Percentiles rank a stretch among this genome's conserved stretches.
Evolutionary conservation across 768 basidiomycete genomes (phyloP).

Genomic region (Phylloporus rhodoxanthus): DNA sequence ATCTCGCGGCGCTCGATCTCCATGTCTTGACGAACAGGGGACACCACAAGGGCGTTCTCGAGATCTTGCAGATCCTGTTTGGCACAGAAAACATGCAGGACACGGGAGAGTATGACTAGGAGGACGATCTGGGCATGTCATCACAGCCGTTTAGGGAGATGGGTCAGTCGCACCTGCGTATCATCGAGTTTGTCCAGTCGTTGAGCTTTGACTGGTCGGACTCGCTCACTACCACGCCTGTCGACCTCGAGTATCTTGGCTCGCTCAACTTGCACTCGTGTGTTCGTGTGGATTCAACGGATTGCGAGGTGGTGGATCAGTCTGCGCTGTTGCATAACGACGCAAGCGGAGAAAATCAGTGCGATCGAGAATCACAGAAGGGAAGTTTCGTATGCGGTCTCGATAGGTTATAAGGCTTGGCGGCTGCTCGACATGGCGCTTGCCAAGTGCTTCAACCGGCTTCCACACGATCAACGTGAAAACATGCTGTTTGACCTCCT

Average conservation of each 20-base stretch:
- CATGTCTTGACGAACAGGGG: slow-evolving; percentile 79
- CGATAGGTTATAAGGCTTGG: slow-evolving; percentile 77
- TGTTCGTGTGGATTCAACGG: slow-evolving; percentile 57
- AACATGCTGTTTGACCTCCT: slow-evolving; percentile 88
- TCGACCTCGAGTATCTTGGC: slow-evolving; percentile 59
- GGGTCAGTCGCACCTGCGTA: slow-evolving; percentile 76
- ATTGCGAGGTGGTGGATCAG: slow-evolving; percentile 81
- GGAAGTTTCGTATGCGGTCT: slow-evolving; percentile 66
- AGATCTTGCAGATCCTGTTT: slow-evolving; percentile 78
- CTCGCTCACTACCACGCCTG: slow-evolving; percentile 49
- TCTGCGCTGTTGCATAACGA: slow-evolving; percentile 57
- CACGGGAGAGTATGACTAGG: slow-evolving; percentile 31
- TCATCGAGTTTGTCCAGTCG: slow-evolving; percentile 85
- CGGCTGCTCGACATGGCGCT: slow-evolving; percentile 79
- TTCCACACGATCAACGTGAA: slow-evolving; percentile 79
- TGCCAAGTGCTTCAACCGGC: slow-evolving; percentile 77
- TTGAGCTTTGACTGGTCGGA: slow-evolving; percentile 89
- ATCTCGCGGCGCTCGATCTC: slow-evolving; percentile 81
- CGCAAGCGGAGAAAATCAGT: slow-evolving; percentile 64
- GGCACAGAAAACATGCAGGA: slow-evolving; percentile 53
- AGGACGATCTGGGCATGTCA: slow-evolving; percentile 32
- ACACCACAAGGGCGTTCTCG: slow-evolving; percentile 64
- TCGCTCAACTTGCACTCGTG: slow-evolving; percentile 68
- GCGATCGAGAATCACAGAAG: slow-evolving; percentile 85
- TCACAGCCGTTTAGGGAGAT: slow-evolving; percentile 61